These are phyloP conservation scores for Spathaspora passalidarum DNA, from an alignment of 805 yeast genomes.

Conservation along the genomic window DNA sequence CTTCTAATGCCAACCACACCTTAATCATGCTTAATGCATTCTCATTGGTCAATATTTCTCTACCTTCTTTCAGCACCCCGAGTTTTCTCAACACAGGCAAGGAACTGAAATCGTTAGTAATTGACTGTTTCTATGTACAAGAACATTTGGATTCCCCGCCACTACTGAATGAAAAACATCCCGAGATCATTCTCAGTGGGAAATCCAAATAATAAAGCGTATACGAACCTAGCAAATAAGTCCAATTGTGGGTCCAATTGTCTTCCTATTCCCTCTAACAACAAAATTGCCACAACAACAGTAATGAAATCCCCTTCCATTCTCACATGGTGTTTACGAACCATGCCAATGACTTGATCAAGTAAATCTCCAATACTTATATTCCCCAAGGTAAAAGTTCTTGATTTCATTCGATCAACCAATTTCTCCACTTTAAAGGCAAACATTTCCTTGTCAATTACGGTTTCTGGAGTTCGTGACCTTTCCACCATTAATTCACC, in stretches of 20 bases:
- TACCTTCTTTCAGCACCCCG: conserved; percentile 66
- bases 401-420: conserved; percentile 73
- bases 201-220: conserved; percentile 36
- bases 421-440: conserved; percentile 83
- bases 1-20: conserved; percentile 89
- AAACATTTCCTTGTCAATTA: conserved; percentile 77
- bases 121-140: background rate
- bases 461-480: conserved; percentile 92
- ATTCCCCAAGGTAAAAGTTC: conserved; percentile 90
- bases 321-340: conserved; percentile 88
- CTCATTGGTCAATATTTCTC: conserved; percentile 51
- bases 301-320: conserved; percentile 97
- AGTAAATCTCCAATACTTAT: conserved; percentile 88
- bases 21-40: conserved; percentile 78
- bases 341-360: conserved; percentile 87
- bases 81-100: conserved; percentile 81
- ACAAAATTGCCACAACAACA: conserved; percentile 87
- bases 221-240: conserved; percentile 93
- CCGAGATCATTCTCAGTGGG: conserved; percentile 31
- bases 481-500: conserved; percentile 96
- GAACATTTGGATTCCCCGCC: background rate
- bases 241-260: conserved; percentile 91
- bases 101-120: conserved; percentile 44
- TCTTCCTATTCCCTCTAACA: conserved; percentile 93
- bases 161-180: conserved; percentile 2